Evolutionary conservation across 805 yeast genomes (phyloP).

Genomic region (Pichia paraexigua): DNA sequence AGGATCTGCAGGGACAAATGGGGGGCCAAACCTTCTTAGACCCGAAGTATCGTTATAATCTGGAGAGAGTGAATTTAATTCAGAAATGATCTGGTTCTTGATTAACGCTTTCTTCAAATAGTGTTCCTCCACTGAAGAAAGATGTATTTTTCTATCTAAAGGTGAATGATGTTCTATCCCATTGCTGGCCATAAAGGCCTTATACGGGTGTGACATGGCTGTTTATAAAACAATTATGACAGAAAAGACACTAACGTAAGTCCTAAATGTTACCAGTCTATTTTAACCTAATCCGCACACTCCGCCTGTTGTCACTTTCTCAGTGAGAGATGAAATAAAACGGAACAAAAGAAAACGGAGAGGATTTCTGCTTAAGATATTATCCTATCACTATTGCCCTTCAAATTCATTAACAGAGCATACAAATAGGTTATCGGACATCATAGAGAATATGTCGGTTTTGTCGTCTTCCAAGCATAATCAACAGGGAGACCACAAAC

Average conservation of each 20-base stretch:
- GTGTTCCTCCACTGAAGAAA: conserved; percentile 71
- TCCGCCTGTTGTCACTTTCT: too few species aligned
- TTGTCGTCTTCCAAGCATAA: not conserved
- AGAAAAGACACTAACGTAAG: not conserved
- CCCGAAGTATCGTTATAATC: conserved; percentile 48
- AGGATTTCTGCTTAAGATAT: too few species aligned
- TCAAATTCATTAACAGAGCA: not conserved
- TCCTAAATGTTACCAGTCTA: too few species aligned
- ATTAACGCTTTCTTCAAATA: conserved; percentile 78
- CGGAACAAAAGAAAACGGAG: too few species aligned
- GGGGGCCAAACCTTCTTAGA: conserved; percentile 65
- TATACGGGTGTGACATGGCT: conserved; percentile 4
- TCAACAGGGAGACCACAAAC: not conserved
- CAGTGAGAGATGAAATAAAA: too few species aligned
- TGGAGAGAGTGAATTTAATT: conserved; percentile 44
- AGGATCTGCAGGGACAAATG: conserved; percentile 51
- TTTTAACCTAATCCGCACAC: too few species aligned
- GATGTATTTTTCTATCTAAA: not conserved
- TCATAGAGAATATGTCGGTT: not conserved
- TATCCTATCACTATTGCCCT: not conserved
- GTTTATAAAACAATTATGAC: too few species aligned
- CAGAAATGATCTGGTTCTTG: conserved; percentile 51
- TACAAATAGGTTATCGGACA: not conserved
- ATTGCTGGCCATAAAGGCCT: conserved; percentile 2
- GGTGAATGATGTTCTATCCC: not conserved